Base-by-base conservation (phyloP, 805 yeast species). In the Scheffersomyces lignosus region DNA sequence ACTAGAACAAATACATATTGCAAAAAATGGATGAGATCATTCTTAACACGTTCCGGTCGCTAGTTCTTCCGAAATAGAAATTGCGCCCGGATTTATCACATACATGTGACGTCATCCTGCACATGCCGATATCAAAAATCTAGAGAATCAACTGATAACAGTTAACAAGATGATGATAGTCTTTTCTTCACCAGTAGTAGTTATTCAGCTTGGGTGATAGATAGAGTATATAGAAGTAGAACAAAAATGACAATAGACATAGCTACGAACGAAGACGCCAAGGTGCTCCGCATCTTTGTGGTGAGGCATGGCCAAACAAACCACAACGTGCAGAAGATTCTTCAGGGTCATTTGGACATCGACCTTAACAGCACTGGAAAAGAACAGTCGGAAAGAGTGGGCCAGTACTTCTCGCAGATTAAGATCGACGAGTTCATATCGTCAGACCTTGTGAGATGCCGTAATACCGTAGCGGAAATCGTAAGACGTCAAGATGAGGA, bases 221-320 rank as follows among this genome's bases (percentile, higher is more conserved):
- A n/a, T n/a, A n/a, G n/a, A n/a, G n/a, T n/a, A n/a, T n/a, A n/a
- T n/a, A n/a, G n/a, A n/a, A n/a, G n/a, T n/a, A n/a, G n/a, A n/a
- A n/a, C n/a, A 20, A 24, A n/a, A 25, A 54, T 54, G 59, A 54
- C 59, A 8, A 37, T 44, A 22, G 49, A 45, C 18, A 36, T 49
- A 10, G 37, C 36, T 1, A 43, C 54, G 27, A 75, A 73, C 47
- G 47, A 49, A 2, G 70, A 71, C 44, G 49, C 58, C 3, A 44
- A 56, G 4, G 47, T 59, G 6, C 54, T 77, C 2, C 64, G 85
- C 17, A 49, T 85, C 3, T 81, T 83, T 45, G 57, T 87, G 4
- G 77, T 87, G 4, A 76, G 96, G 51, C 96, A 87, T 50, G 96
- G 96, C 1, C 93, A 84, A 56, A 87, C 96, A 0, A 80, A 80